Conservation (phyloP, 1,284 basidiomycete species). For the Ceratobasidium sp. region DNA sequence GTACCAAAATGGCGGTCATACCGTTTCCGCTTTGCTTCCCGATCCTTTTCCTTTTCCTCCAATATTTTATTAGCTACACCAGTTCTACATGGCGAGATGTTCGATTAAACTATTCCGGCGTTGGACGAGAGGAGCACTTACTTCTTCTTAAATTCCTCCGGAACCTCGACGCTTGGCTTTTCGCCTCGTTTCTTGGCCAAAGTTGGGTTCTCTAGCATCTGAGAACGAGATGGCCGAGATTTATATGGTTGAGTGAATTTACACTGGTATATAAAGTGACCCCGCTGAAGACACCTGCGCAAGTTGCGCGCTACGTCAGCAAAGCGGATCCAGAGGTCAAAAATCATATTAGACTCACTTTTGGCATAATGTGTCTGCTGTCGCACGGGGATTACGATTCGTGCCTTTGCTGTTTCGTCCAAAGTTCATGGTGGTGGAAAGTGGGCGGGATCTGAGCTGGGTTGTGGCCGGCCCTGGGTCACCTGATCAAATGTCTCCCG, state of each 20-base stretch:
- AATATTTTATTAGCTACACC: constrained; percentile 82
- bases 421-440: constrained; percentile 39
- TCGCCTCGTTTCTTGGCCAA: constrained; percentile 74
- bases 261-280: constrained; percentile 85
- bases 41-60: constrained; percentile 78
- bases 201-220: constrained; percentile 79
- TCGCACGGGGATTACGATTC: constrained; percentile 71
- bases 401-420: constrained; percentile 44
- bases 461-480: not conserved
- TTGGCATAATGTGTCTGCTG: constrained; percentile 78
- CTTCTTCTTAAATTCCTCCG: constrained; percentile 85
- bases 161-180: constrained; percentile 79
- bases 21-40: constrained; percentile 62
- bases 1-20: constrained; percentile 11
- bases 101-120: not conserved
- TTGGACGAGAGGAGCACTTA: constrained; percentile 58
- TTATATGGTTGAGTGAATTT: constrained; percentile 79
- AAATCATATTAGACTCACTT: constrained; percentile 76
- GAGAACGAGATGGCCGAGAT: constrained; percentile 80
- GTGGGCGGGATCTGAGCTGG: not conserved
- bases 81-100: constrained; percentile 60
- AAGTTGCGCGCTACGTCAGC: not conserved
- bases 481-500: constrained; percentile 25
- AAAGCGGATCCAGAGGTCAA: constrained; percentile 3
- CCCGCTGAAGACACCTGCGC: constrained; percentile 58